Evolutionary conservation across 2,329 filamentous ascomycete genomes (phyloP).

Genomic region (Fusarium nematophilum): DNA sequence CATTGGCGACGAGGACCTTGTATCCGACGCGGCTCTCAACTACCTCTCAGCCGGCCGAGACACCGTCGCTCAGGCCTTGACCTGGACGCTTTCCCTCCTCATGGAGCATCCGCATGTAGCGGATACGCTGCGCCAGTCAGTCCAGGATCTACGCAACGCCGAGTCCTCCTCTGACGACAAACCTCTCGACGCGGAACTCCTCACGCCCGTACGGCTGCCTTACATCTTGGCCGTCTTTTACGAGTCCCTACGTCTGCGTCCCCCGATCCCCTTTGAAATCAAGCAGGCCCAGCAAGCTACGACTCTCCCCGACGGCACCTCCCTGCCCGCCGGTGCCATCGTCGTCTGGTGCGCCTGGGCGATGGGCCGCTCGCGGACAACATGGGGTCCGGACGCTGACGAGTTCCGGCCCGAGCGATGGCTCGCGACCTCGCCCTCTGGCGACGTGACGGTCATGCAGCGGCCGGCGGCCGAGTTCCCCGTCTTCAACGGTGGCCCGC

Average conservation of each 20-base stretch:
- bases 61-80: slow-evolving; percentile 72
- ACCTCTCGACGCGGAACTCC: slow-evolving; percentile 42
- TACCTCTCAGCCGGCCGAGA: slow-evolving; percentile 74
- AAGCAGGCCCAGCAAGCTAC: slow-evolving; percentile 66
- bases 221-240: slow-evolving; percentile 72
- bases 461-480: slow-evolving; percentile 67
- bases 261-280: slow-evolving; percentile 74
- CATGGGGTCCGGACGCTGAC: slow-evolving; percentile 68
- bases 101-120: slow-evolving; percentile 60
- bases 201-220: slow-evolving; percentile 59
- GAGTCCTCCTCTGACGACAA: not conserved
- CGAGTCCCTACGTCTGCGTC: slow-evolving; percentile 70
- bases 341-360: slow-evolving; percentile 74
- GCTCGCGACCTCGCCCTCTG: slow-evolving; percentile 52
- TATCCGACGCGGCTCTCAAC: slow-evolving; percentile 73
- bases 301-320: slow-evolving; percentile 70
- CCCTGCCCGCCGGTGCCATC: slow-evolving; percentile 63
- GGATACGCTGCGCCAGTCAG: slow-evolving; percentile 57
- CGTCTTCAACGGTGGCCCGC: slow-evolving; percentile 73
- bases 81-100: slow-evolving; percentile 72
- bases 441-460: slow-evolving; percentile 53
- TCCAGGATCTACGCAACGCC: slow-evolving; percentile 39
- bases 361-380: slow-evolving; percentile 67
- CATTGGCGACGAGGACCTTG: slow-evolving; percentile 63
- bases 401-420: slow-evolving; percentile 68